phyloP scores from a whole-genome alignment of 164 flowering plant genomes.

The Vitis rupestris region DNA sequence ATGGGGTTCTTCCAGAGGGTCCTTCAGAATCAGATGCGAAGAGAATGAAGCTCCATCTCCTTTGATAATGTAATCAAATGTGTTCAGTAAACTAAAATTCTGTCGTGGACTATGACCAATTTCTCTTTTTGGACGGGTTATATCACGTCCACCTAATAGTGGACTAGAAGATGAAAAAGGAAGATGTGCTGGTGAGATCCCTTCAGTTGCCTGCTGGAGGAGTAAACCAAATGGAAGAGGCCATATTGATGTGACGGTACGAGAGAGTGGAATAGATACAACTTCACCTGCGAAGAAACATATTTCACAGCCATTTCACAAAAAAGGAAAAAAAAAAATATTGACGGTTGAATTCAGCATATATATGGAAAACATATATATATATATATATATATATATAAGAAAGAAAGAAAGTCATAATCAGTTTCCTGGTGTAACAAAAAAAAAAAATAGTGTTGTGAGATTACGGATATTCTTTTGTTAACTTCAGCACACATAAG shows the following conservation, averaged over 20 bases:
- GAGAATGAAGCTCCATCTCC: constrained; percentile 45
- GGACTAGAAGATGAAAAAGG: constrained; percentile 48
- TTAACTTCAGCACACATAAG: neutral
- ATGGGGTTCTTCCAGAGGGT: constrained; percentile 79
- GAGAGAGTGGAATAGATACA: constrained; percentile 63
- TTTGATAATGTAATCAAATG: constrained; percentile 35
- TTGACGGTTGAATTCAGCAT: neutral
- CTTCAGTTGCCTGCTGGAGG: constrained; percentile 67
- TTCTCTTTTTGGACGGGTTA: constrained; percentile 56
- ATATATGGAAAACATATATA: too few species aligned
- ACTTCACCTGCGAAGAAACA: constrained; percentile 61
- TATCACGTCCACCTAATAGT: constrained; percentile 41
- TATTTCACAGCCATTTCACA: neutral
- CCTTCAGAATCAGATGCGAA: constrained; percentile 84
- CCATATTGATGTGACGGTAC: constrained; percentile 72
- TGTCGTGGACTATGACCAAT: constrained; percentile 52
- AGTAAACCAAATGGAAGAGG: constrained; percentile 91
- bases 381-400: too few species aligned
- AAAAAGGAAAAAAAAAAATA: neutral
- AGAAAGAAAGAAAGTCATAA: too few species aligned
- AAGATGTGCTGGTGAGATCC: constrained; percentile 29
- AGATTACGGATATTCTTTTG: too few species aligned
- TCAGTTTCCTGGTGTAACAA: too few species aligned
- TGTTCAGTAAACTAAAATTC: constrained; percentile 18
- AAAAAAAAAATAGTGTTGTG: too few species aligned